Evolutionary conservation across 768 basidiomycete genomes (phyloP).

Genomic region (Polyporus arcularius): DNA sequence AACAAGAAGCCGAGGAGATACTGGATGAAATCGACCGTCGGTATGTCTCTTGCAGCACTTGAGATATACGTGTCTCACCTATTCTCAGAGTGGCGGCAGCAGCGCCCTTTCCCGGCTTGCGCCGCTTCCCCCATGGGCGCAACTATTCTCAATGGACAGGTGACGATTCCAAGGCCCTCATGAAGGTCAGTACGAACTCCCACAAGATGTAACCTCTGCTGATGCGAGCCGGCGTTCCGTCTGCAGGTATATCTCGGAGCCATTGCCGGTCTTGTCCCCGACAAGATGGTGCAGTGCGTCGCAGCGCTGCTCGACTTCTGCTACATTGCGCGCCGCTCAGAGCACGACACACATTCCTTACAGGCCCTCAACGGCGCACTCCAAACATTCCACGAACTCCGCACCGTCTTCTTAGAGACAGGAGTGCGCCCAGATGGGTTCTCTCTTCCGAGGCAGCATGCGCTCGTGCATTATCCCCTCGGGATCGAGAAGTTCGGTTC

Average conservation of each 20-base stretch:
- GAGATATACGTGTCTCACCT: no score
- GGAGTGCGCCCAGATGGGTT: conserved; percentile 13
- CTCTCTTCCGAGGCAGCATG: conserved; percentile 22
- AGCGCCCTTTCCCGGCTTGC: conserved; percentile 12
- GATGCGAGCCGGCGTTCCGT: conserved; percentile 21
- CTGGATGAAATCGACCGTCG: no score
- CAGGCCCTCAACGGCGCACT: conserved; percentile 13
- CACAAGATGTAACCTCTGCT: conserved; percentile 12
- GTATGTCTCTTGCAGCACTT: no score
- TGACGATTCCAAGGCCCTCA: no score
- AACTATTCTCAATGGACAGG: no score
- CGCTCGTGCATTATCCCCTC: conserved; percentile 20
- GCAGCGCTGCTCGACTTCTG: conserved; percentile 23
- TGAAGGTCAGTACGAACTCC: no score
- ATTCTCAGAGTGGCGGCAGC: no score
- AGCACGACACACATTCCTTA: not conserved
- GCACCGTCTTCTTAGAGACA: conserved; percentile 12
- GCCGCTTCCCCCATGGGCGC: no score
- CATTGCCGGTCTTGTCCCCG: conserved; percentile 13
- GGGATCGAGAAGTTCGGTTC: conserved; percentile 24
- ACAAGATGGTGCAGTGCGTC: conserved; percentile 11
- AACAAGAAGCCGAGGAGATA: no score
- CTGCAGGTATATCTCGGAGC: conserved; percentile 27
- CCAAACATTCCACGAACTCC: conserved; percentile 9
- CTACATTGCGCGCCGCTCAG: conserved; percentile 18